Percentiles rank a stretch among this genome's conserved stretches.
phyloP scores from a whole-genome alignment of 2,329 filamentous ascomycete genomes.

The Plectosphaerella plurivora region DNA sequence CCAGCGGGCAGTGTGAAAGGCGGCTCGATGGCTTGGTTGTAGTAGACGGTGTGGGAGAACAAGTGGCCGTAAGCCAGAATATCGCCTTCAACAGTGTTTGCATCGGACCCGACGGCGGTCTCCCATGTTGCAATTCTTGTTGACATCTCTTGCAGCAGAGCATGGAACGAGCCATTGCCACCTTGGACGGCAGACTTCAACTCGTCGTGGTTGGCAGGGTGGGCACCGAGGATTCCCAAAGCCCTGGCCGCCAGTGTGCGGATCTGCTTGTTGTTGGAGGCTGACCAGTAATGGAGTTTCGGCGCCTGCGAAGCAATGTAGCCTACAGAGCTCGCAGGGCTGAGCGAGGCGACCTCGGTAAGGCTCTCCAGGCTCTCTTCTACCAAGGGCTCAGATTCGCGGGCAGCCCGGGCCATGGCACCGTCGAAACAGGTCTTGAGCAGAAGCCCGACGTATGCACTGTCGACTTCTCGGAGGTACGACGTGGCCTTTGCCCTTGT shows the following conservation, averaged over 20 bases:
- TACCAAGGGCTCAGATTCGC: constrained; percentile 22
- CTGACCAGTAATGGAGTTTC: constrained; percentile 54
- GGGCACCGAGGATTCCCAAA: constrained; percentile 73
- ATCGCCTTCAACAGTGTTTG: constrained; percentile 42
- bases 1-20: constrained; percentile 20
- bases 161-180: constrained; percentile 3
- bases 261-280: constrained; percentile 66
- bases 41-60: constrained; percentile 39
- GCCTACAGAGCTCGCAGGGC: constrained; percentile 45
- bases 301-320: constrained; percentile 42
- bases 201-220: constrained; percentile 37
- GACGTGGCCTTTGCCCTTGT: constrained; percentile 55
- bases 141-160: constrained; percentile 21
- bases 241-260: constrained; percentile 64
- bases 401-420: constrained; percentile 37
- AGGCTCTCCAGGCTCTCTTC: constrained; percentile 49
- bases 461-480: constrained; percentile 42
- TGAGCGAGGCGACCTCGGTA: constrained; percentile 46
- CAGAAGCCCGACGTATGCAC: constrained; percentile 34
- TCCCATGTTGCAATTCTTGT: constrained; percentile 39
- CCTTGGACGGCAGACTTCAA: background rate
- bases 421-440: constrained; percentile 55
- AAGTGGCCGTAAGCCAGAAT: constrained; percentile 40
- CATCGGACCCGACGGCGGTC: constrained; percentile 34
- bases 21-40: constrained; percentile 23